Evolutionary conservation across 2,329 filamentous ascomycete genomes (phyloP), one percentile per base, ranked within the genome.

Genomic region (Aspergillus sojae): DNA sequence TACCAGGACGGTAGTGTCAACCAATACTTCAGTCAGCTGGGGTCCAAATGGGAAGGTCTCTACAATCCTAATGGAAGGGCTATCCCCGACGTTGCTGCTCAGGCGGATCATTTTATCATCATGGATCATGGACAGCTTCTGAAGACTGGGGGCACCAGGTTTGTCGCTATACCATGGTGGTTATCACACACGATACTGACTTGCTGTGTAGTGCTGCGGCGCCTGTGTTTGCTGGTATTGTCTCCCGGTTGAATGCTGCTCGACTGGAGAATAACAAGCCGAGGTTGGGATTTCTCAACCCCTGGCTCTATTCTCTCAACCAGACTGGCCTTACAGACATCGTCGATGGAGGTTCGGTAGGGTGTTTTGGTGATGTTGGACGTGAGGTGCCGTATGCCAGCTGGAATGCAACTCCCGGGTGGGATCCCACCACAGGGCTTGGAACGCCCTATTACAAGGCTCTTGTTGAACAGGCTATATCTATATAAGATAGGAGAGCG

Each of bases 181-280:
- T 14, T 30, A 6, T 11, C n/a, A 11, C 5, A 3, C n/a, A 34
- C 10, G 11, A 34, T 26, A 14, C 50, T 62, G 43, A 62, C 14
- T 41, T 16, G 1, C 41, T 26, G 12, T 19, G 39, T 56, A 80
- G 78, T 71, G 88, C 89, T 0, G 84, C 89, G 2, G 79, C 86
- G 0, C 90, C 90, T 0, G 79, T 88, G 0, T 84, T 89, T 57
- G 88, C 89, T 0, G 84, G 83, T 16, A 83, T 92, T 65, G 78
- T 92, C 56, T 82, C 85, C 0, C 81, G 91, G 43, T 75, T 92
- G 57, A 92, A 92, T 71, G 86, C 88, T 63, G 84, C 85, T 26
- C 81, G 88, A 36, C 75, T 90, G 55, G 78, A 83, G 19, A 78
- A 79, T n/a, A 85, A 85, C 1, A 83, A 83, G 71, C 73, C 82